phyloP scores from a whole-genome alignment of 2,329 filamentous ascomycete species.

The Coniochaeta prunicola region DNA sequence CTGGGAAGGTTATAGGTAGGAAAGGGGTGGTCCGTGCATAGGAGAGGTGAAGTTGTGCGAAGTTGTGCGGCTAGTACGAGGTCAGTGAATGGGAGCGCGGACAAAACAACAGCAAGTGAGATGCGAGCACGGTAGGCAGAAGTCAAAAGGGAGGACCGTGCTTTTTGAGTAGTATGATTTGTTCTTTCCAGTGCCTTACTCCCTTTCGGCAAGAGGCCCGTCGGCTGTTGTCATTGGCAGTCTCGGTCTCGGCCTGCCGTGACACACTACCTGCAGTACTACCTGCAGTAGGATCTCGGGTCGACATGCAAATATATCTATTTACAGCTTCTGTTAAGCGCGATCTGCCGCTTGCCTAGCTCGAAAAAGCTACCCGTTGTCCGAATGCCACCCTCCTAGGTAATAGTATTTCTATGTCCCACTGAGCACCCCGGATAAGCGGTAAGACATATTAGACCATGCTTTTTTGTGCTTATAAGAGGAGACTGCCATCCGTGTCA shows the following conservation, averaged over 20 bases:
- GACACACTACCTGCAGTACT: no score
- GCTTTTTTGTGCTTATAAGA: no score
- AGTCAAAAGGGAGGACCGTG: not conserved
- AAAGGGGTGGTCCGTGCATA: not conserved
- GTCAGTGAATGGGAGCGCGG: not conserved
- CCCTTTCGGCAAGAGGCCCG: not conserved
- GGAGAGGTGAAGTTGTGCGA: not conserved
- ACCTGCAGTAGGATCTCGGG: not conserved
- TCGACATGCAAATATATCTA: not conserved
- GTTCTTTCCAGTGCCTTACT: not conserved
- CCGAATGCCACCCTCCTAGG: no score
- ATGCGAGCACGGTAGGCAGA: not conserved
- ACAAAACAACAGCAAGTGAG: not conserved
- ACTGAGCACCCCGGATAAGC: no score
- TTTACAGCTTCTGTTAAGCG: no score
- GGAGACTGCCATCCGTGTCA: no score
- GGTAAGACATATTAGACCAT: no score
- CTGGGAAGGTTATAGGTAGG: not conserved
- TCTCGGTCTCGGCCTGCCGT: not conserved
- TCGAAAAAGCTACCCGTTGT: no score
- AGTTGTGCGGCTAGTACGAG: not conserved
- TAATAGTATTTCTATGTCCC: no score
- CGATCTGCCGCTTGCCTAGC: no score
- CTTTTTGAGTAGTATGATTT: not conserved
- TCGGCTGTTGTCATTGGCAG: not conserved